These are phyloP conservation scores for Schrenkiella parvula DNA, from an alignment of 345 rosid species.

Conservation along the genomic window DNA sequence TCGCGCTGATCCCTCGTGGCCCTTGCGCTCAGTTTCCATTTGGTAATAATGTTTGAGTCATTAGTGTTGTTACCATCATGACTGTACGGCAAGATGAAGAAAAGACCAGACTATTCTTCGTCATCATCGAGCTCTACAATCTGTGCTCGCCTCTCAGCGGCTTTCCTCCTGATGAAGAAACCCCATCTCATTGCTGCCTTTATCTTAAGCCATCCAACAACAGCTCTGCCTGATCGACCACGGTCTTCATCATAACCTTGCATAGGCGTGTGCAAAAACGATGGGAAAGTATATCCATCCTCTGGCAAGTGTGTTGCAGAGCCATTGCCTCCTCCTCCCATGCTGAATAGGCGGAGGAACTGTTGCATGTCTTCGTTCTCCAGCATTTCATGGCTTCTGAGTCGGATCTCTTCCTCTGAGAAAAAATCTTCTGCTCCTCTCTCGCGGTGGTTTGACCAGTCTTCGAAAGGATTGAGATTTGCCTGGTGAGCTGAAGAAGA, in stretches of 20 bases:
- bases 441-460: slow-evolving; percentile 69
- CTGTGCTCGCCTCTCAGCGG: slow-evolving; percentile 95
- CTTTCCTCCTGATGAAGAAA: slow-evolving; percentile 90
- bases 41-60: slow-evolving; percentile 9
- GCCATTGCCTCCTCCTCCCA: slow-evolving; percentile 63
- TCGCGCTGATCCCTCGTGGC: background rate
- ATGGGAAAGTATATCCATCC: slow-evolving; percentile 58
- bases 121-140: slow-evolving; percentile 76
- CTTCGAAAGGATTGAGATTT: slow-evolving; percentile 65
- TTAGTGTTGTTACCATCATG: slow-evolving; percentile 11
- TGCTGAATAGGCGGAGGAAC: slow-evolving; percentile 72
- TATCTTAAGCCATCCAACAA: slow-evolving; percentile 96
- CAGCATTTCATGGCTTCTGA: slow-evolving; percentile 90
- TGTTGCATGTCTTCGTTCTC: slow-evolving; percentile 98
- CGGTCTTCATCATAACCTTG: slow-evolving; percentile 75
- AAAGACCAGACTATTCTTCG: slow-evolving; percentile 27
- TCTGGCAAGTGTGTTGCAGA: slow-evolving; percentile 49
- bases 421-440: slow-evolving; percentile 65
- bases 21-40: background rate
- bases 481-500: slow-evolving; percentile 48
- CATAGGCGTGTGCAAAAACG: slow-evolving; percentile 63
- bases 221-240: slow-evolving; percentile 77
- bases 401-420: slow-evolving; percentile 87
- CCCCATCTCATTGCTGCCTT: slow-evolving; percentile 99
- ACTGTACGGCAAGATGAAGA: background rate